Evolutionary conservation across 2,329 filamentous ascomycete genomes (phyloP), one percentile per base, ranked within the genome.

Genomic region (Claviceps arundinis): DNA sequence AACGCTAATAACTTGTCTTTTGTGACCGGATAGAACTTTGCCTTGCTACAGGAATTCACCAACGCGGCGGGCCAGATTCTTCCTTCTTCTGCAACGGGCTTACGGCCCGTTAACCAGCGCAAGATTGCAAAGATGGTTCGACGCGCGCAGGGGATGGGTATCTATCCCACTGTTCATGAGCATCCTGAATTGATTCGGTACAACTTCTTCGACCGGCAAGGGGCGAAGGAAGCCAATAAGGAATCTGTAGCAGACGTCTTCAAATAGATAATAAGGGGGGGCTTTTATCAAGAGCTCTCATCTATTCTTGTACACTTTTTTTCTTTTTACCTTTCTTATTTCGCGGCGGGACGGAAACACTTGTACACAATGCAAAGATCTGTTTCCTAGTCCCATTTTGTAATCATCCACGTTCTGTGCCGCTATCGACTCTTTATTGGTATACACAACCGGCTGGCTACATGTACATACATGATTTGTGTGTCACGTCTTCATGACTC

Each of bases 121-220:
- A 89, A 85, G 71, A 82, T 98, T 64, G 87, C 91, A 56, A 96
- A 94, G 74, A 91, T 94, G 50, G 86, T 98, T 61, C 77, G 93
- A 58, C 80, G 93, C 60, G 85, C 87, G 19, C 84, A 97, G 61
- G 93, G 90, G 1, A 77, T 96, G 64, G 93, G 93, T 16, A 73
- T 97, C 55, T 89, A 97, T 77, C 93, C 93, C 24, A 94, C 84
- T 65, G 85, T 94, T 52, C 87, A 98, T 72, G 74, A 76, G 58
- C 93, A 98, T 70, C 93, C 93, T 3, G 87, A 94, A 67, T 74
- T 95, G 53, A 66, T 95, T 58, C 72, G 74, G 53, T 60, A 68
- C 13, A 56, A 65, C 19, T 68, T 69, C 60, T 69, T 61, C 54
- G 30, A 34, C 30, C 30, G 9, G 30, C 9, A 11, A 34, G 9